These are phyloP conservation scores for Colletotrichum phormii DNA, from an alignment of 2,329 filamentous ascomycete genomes.

Conservation along the genomic window DNA sequence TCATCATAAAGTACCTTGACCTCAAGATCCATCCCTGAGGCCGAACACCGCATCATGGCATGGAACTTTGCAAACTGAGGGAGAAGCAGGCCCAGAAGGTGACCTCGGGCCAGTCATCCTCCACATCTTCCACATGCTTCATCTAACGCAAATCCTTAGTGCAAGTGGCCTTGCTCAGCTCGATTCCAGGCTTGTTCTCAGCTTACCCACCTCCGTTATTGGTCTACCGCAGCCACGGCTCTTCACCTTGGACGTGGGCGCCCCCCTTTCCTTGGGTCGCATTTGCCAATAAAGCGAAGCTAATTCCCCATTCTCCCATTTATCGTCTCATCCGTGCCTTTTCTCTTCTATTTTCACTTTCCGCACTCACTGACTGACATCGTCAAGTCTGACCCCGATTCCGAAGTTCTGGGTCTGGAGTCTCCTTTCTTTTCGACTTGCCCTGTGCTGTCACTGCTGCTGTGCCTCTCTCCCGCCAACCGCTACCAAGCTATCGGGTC, in stretches of 20 bases:
- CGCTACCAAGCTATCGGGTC: conserved; percentile 27
- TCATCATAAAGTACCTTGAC: not conserved
- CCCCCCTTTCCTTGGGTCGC: not conserved
- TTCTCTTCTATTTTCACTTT: not conserved
- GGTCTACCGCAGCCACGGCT: not conserved
- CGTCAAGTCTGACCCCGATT: not conserved
- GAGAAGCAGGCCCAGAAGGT: not conserved
- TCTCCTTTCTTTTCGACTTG: not conserved
- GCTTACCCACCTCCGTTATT: not conserved
- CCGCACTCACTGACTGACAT: not conserved
- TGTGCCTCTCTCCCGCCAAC: conserved; percentile 9
- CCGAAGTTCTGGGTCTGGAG: conserved; percentile 20
- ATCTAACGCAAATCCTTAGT: conserved; percentile 1
- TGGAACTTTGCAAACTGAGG: not conserved
- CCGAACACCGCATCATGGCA: not conserved
- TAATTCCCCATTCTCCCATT: not conserved
- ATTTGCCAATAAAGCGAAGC: conserved; percentile 20
- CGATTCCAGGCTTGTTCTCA: conserved; percentile 19
- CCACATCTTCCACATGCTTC: conserved; percentile 4
- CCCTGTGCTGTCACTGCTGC: not conserved
- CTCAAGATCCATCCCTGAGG: not conserved
- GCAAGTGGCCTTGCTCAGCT: conserved; percentile 8
- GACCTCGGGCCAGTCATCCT: not conserved
- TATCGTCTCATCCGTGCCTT: not conserved
- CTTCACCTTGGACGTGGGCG: not conserved